Conservation (phyloP, 805 yeast genomes). For the Candida morakotiae region DNA sequence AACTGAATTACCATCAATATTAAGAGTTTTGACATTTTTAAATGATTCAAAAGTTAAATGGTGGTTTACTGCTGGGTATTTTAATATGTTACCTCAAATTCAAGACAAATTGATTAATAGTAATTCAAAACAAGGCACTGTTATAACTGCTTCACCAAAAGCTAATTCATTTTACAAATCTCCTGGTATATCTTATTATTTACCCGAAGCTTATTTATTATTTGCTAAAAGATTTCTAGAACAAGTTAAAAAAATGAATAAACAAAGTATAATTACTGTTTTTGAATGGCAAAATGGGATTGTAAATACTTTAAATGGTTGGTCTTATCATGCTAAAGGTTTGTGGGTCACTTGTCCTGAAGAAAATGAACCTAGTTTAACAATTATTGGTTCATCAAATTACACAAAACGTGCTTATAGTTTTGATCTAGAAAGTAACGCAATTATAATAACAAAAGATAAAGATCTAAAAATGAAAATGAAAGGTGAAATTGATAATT, state of each 20-base stretch:
- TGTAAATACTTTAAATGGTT: conserved; percentile 77
- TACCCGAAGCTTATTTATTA: conserved; percentile 84
- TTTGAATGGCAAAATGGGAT: conserved; percentile 86
- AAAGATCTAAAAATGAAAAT: conserved; percentile 51
- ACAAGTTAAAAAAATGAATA: conserved; percentile 40
- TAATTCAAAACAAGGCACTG: conserved; percentile 52
- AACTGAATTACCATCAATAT: conserved; percentile 74
- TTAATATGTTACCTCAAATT: conserved; percentile 81
- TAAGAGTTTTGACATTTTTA: conserved; percentile 54
- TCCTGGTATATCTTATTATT: conserved; percentile 69
- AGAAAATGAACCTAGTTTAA: conserved; percentile 59
- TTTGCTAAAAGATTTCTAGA: conserved; percentile 66
- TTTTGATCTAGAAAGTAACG: conserved; percentile 85
- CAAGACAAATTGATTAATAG: conserved; percentile 54
- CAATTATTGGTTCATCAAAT: conserved; percentile 89
- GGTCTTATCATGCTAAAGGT: conserved; percentile 99
- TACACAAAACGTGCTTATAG: conserved; percentile 88
- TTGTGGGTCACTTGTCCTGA: conserved; percentile 71
- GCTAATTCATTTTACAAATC: conserved; percentile 93
- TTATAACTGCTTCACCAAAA: conserved; percentile 88
- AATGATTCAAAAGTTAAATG: conserved; percentile 58
- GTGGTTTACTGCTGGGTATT: conserved; percentile 95
- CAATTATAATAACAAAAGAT: conserved; percentile 71
- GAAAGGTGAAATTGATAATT: conserved; percentile 59
- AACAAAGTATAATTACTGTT: conserved; percentile 46